Conservation (phyloP, 106 monocot genomes). For the Apostasia shenzhenica region DNA sequence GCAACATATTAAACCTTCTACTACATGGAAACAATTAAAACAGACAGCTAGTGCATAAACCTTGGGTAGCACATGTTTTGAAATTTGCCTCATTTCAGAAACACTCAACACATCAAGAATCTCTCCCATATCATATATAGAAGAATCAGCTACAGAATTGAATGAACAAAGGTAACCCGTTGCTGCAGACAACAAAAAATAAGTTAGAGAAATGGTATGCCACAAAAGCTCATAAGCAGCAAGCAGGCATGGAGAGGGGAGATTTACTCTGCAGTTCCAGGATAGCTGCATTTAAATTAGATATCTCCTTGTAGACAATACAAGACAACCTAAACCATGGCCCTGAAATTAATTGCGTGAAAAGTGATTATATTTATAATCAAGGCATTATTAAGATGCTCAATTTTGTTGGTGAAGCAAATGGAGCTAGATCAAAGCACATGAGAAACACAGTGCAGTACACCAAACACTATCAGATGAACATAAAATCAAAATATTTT, state of each 20-base stretch:
- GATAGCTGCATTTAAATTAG: slow-evolving; percentile 46
- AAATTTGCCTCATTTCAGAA: slow-evolving; percentile 58
- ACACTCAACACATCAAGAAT: slow-evolving; percentile 62
- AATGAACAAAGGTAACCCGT: slow-evolving; percentile 58
- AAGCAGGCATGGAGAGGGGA: neutral
- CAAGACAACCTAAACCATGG: slow-evolving; percentile 84
- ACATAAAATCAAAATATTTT: too few species aligned
- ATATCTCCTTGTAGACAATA: slow-evolving; percentile 68
- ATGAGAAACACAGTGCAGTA: too few species aligned
- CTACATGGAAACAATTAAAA: too few species aligned
- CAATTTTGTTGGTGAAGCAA: neutral
- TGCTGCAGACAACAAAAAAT: slow-evolving; percentile 34
- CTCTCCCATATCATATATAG: slow-evolving; percentile 45
- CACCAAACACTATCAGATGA: too few species aligned
- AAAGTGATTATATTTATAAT: neutral
- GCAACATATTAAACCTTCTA: too few species aligned
- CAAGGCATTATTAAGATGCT: too few species aligned
- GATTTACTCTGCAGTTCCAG: slow-evolving; percentile 65
- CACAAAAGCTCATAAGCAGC: neutral
- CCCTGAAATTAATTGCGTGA: slow-evolving; percentile 30
- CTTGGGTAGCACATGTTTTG: slow-evolving; percentile 28
- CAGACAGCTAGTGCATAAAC: slow-evolving; percentile 6
- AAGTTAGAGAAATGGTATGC: neutral
- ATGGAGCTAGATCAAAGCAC: neutral
- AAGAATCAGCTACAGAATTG: slow-evolving; percentile 11